Base-by-base conservation (phyloP, 164 flowering plant genomes). In the Protea cynaroides region DNA sequence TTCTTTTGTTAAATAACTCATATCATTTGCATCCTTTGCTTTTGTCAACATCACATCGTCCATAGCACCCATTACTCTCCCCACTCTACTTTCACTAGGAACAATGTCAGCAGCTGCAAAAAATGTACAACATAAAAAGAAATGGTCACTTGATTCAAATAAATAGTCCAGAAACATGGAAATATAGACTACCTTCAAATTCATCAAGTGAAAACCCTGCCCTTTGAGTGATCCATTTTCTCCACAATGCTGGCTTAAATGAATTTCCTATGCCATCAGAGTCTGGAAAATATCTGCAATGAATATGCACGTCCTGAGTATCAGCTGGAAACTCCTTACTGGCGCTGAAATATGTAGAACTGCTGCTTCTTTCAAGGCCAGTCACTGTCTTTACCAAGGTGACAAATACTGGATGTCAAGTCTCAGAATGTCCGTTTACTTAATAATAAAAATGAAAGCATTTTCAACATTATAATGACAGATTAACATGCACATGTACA, bases 21-120 rank as follows among this genome's bases (percentile, higher is more conserved):
- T 23, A 46, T 69, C 74, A 61, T 55, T 56, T 55, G 55, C 19
- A 71, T 24, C 61, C 59, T 77, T 72, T 47, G 69, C 64, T 38
- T 65, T 34, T 52, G 58, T 55, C 29, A 64, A 1, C 50, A 44
- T 65, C 57, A 68, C 81, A 66, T 72, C 75, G 13, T 60, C 63
- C 14, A 51, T 38, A 57, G 40, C 40, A 58, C 66, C 68, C 24
- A 3, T 62, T 13, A 23, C 15, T 13, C 59, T 66, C 61, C 65
- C 69, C 14, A 52, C 38, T 56, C 64, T 34, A 56, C 56, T 51
- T 52, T 59, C 65, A 50, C 23, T 25, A 36, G 70, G 64, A 64
- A 64, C 64, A 70, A 81, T 74, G 75, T 83, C 89, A 57, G 80
- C 90, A 80, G 84, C 89, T 87, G 79, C 74, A 58, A 36, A 62